phyloP scores from a whole-genome alignment of 768 basidiomycete species.

The Paxillus involutus region DNA sequence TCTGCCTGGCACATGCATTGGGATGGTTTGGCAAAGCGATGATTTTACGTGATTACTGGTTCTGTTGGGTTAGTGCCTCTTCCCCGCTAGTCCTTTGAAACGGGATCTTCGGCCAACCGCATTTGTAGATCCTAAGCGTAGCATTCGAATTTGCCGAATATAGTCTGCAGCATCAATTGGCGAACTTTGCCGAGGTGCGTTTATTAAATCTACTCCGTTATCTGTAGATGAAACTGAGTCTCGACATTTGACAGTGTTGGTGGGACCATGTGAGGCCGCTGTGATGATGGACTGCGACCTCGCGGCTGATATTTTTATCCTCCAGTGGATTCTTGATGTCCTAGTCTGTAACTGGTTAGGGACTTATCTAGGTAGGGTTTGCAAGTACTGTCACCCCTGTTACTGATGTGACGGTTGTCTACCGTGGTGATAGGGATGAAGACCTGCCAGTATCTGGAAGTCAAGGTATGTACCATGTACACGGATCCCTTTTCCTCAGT shows the following conservation, averaged over 20 bases:
- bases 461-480: slow-evolving; percentile 54
- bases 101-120: slow-evolving; percentile 9
- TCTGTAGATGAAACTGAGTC: slow-evolving; percentile 11
- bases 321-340: slow-evolving; percentile 84
- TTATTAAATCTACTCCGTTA: slow-evolving; percentile 8
- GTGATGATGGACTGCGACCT: slow-evolving; percentile 6
- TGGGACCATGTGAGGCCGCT: slow-evolving; percentile 78
- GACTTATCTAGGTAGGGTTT: slow-evolving; percentile 66
- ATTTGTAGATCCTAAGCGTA: slow-evolving; percentile 72
- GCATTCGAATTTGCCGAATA: slow-evolving; percentile 90
- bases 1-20: slow-evolving; percentile 80
- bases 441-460: slow-evolving; percentile 83
- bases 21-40: slow-evolving; percentile 94
- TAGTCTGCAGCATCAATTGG: slow-evolving; percentile 82
- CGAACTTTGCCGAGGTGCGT: slow-evolving; percentile 84
- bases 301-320: slow-evolving; percentile 13
- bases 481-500: background rate
- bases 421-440: slow-evolving; percentile 64
- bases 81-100: slow-evolving; percentile 2
- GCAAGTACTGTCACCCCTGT: slow-evolving; percentile 4
- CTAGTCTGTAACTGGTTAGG: slow-evolving; percentile 88
- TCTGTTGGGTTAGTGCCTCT: slow-evolving; percentile 71
- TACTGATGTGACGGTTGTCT: slow-evolving; percentile 10
- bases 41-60: slow-evolving; percentile 91
- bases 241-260: slow-evolving; percentile 62